Conservation (phyloP, 805 yeast species). For the Brettanomyces anomalus region DNA sequence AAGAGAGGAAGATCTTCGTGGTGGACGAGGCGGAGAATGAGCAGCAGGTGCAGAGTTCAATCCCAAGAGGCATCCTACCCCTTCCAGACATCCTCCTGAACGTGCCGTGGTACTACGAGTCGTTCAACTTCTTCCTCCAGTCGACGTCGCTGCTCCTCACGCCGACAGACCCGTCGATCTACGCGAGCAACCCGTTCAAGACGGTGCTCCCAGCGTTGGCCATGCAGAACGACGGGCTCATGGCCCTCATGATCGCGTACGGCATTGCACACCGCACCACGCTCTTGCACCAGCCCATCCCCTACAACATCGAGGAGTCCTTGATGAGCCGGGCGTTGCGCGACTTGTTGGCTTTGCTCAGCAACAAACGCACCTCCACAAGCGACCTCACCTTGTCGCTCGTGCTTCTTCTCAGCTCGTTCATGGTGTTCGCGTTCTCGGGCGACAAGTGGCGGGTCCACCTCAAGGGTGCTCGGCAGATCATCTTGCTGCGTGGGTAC, state of each 20-base stretch:
- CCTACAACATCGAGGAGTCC: slow-evolving; percentile 38
- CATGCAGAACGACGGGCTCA: slow-evolving; percentile 43
- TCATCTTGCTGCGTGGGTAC: slow-evolving; percentile 43
- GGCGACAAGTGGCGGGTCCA: slow-evolving; percentile 55
- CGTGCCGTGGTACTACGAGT: slow-evolving; percentile 51
- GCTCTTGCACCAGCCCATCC: slow-evolving; percentile 20
- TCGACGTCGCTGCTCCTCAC: slow-evolving; percentile 54
- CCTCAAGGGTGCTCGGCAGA: slow-evolving; percentile 57
- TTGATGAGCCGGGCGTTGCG: slow-evolving; percentile 48
- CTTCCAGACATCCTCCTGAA: slow-evolving; percentile 52
- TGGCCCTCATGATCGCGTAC: slow-evolving; percentile 47
- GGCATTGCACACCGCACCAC: slow-evolving; percentile 32
- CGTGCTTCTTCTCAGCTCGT: slow-evolving; percentile 48
- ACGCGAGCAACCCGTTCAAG: slow-evolving; percentile 64
- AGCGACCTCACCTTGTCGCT: slow-evolving; percentile 63
- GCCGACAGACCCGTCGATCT: slow-evolving; percentile 51
- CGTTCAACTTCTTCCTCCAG: slow-evolving; percentile 54
- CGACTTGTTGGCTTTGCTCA: slow-evolving; percentile 43
- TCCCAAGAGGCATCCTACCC: slow-evolving; percentile 32
- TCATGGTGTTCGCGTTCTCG: slow-evolving; percentile 39
- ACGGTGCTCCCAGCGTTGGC: slow-evolving; percentile 62
- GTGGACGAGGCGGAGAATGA: no score
- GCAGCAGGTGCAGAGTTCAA: slow-evolving; percentile 2
- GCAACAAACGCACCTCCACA: slow-evolving; percentile 42
- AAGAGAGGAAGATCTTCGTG: no score